A percentile compares a stretch with the other conserved stretches of the same genome.
These are phyloP conservation scores for Hericium alpestre DNA, from an alignment of 768 basidiomycete genomes.

Conservation along the genomic window DNA sequence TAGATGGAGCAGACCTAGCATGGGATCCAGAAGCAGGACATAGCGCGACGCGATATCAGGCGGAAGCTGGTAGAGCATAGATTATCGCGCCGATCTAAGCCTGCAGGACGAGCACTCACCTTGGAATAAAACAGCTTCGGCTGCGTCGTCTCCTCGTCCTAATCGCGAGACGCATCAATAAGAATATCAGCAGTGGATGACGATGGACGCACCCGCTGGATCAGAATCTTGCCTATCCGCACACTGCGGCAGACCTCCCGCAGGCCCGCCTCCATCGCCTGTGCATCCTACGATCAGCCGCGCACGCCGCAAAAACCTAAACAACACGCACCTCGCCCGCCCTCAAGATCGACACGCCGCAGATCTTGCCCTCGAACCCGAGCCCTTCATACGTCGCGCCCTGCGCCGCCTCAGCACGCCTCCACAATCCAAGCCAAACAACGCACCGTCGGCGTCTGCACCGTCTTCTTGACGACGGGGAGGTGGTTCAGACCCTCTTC, in stretches of 20 bases:
- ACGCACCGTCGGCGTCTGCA: constrained; percentile 72
- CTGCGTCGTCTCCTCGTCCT: constrained; percentile 92
- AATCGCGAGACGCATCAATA: neutral
- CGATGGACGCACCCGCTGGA: constrained; percentile 63
- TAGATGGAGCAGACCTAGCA: constrained; percentile 61
- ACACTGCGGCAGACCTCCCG: constrained; percentile 91
- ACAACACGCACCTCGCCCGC: constrained; percentile 67
- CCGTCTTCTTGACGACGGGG: constrained; percentile 63
- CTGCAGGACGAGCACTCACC: constrained; percentile 24
- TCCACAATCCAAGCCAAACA: neutral
- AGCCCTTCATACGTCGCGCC: constrained; percentile 84
- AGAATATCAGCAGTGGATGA: neutral
- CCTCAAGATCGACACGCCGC: constrained; percentile 88
- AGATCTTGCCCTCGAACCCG: constrained; percentile 92
- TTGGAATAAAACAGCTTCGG: constrained; percentile 92
- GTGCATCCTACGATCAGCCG: neutral
- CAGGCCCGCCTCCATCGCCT: constrained; percentile 97
- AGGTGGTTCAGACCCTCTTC: constrained; percentile 85
- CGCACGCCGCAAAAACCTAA: neutral
- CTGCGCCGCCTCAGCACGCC: constrained; percentile 20
- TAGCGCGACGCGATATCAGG: constrained; percentile 87
- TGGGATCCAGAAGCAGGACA: constrained; percentile 91
- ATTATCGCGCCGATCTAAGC: neutral
- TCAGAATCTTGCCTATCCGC: constrained; percentile 95
- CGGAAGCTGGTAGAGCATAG: constrained; percentile 52